These are phyloP conservation scores for Garcia nutans DNA, from an alignment of 345 rosid species.

Conservation along the genomic window DNA sequence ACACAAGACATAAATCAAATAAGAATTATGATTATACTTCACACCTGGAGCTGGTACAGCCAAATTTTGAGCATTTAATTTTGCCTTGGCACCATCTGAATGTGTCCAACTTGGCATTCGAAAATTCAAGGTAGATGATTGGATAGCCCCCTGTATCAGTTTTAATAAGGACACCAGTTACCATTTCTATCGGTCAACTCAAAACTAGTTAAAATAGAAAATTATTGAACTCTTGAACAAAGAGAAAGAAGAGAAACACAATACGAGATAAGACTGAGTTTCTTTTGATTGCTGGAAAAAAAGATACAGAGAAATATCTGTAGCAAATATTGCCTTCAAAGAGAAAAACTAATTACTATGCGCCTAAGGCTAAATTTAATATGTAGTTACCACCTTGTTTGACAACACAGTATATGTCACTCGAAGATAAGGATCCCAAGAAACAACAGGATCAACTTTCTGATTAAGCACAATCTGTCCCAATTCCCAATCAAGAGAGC, in stretches of 20 bases:
- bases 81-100: conserved; percentile 54
- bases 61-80: conserved; percentile 51
- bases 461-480: conserved; percentile 52
- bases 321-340: background rate
- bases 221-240: background rate
- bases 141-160: conserved; percentile 42
- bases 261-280: background rate
- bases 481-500: conserved; percentile 67
- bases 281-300: background rate
- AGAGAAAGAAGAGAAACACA: background rate
- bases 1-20: background rate
- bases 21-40: conserved; percentile 6
- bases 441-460: conserved; percentile 62
- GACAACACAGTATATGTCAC: conserved; percentile 51
- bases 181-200: background rate
- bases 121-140: conserved; percentile 60
- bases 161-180: background rate
- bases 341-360: background rate
- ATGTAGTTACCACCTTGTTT: conserved; percentile 37
- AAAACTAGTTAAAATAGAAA: background rate
- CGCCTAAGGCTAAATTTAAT: background rate
- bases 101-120: conserved; percentile 75
- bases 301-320: background rate
- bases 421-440: conserved; percentile 62
- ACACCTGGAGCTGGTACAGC: conserved; percentile 65